Base-by-base conservation (phyloP, 768 basidiomycete genomes). In the Rhizopogon vesiculosus region DNA sequence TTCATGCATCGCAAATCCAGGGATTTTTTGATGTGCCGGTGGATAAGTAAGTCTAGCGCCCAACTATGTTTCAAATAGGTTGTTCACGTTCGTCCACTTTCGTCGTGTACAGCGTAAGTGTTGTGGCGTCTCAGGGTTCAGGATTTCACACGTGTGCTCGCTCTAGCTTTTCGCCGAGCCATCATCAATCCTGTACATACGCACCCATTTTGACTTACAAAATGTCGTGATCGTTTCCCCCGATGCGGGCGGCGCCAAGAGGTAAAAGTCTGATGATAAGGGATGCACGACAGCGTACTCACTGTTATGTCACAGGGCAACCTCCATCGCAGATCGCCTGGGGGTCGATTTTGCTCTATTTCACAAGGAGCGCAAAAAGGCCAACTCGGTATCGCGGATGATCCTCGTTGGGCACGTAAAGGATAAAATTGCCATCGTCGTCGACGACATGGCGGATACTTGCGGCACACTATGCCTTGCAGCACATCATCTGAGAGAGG, bases 11-110 rank as follows among this genome's bases (percentile, higher is more conserved):
- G 2, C 97, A 99, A 69, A 98, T 99, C 59, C 97, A 99, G 75
- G 97, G 97, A 6, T 99, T 99, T 77, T 99, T 99, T 72, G 96
- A 98, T 72, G 95, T 98, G 43, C 97, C 97, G 7, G 96, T 98
- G 65, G 97, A 99, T 80, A 98, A 99, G 93, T 96, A 69, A 82
- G 93, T 84, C 56, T 38, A 54, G 53, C 48, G 42, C 18, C 41
- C 22, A 39, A n/a, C 42, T 2, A 40, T 16, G 3, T 51, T 53
- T 29, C 19, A 25, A 45, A 43, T 35, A 10, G 53, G 53, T 51
- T 18, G 50, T 64, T 72, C 46, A 69, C 44, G 42, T 41, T 43
- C 5, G 39, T 28, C 28, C 41, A 12, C 39, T 38, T 51, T 58
- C 25, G 53, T 48, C 50, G 42, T 53, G 46, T 49, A n/a, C 62